Conservation (phyloP, 352 stramenopile species). For the Phytopythium mirpurense region DNA sequence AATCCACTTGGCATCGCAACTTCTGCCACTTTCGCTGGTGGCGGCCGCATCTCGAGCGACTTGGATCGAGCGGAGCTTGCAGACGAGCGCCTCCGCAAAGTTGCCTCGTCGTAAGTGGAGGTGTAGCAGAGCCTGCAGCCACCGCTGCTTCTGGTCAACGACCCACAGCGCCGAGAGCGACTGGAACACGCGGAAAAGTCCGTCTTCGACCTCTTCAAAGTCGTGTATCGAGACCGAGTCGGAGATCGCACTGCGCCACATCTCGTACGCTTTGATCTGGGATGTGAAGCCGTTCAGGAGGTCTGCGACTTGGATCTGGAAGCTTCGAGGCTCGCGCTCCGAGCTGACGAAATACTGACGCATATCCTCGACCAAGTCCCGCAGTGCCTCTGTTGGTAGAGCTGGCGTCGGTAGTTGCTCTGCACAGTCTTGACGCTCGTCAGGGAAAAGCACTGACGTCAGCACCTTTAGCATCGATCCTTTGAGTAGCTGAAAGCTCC, state of each 20-base stretch:
- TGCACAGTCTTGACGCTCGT: not conserved
- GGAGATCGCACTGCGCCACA: slow-evolving; percentile 37
- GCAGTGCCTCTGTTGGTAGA: slow-evolving; percentile 28
- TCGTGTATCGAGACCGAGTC: slow-evolving; percentile 20
- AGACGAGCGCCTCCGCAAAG: slow-evolving; percentile 58
- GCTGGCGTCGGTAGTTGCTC: not conserved
- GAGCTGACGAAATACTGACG: slow-evolving; percentile 20
- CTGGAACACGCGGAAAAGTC: slow-evolving; percentile 31
- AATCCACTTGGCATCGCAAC: slow-evolving; percentile 18
- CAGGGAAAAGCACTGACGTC: slow-evolving; percentile 37
- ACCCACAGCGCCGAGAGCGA: slow-evolving; percentile 57
- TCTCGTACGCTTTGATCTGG: slow-evolving; percentile 55
- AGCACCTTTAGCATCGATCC: slow-evolving; percentile 41
- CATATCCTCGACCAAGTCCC: slow-evolving; percentile 54
- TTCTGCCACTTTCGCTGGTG: not conserved
- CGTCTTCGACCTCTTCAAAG: slow-evolving; percentile 69
- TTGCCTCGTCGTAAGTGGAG: slow-evolving; percentile 36
- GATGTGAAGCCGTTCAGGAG: slow-evolving; percentile 42
- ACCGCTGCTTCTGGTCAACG: slow-evolving; percentile 48
- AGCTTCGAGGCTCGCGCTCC: slow-evolving; percentile 15
- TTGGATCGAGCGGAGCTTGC: slow-evolving; percentile 43
- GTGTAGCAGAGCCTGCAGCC: slow-evolving; percentile 51
- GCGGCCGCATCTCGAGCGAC: slow-evolving; percentile 17
- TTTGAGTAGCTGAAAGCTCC: slow-evolving; percentile 54
- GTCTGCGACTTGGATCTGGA: slow-evolving; percentile 41